These are phyloP conservation scores for Carex kokanica DNA, from an alignment of 176 grass and related monocot species.

Conservation along the genomic window DNA sequence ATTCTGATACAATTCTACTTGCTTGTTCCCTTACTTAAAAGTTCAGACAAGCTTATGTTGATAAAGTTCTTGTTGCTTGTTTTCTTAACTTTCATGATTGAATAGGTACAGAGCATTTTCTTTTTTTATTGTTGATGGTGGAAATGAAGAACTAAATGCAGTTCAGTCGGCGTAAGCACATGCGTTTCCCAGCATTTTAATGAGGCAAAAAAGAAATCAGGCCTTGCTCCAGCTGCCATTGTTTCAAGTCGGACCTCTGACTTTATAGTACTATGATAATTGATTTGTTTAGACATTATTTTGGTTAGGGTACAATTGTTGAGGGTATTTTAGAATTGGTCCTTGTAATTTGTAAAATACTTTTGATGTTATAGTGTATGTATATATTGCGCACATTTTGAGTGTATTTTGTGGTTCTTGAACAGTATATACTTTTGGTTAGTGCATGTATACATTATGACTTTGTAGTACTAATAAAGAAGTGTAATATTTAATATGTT, in stretches of 20 bases:
- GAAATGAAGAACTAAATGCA: conserved; percentile 63
- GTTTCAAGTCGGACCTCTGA: conserved; percentile 41
- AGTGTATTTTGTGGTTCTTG: too few relatives aligned
- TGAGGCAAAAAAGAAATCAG: conserved; percentile 53
- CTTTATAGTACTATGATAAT: too few relatives aligned
- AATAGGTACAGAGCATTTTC: conserved; percentile 81
- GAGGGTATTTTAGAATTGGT: too few relatives aligned
- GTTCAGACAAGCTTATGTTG: not conserved
- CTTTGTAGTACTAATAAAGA: too few relatives aligned
- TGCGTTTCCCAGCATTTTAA: conserved; percentile 74
- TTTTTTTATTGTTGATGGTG: conserved; percentile 66
- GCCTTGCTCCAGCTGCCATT: conserved; percentile 77
- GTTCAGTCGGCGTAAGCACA: conserved; percentile 67
- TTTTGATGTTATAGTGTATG: too few relatives aligned
- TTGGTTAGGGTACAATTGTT: too few relatives aligned
- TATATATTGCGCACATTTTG: too few relatives aligned
- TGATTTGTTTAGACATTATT: too few relatives aligned
- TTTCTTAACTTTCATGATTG: not conserved
- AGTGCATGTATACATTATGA: too few relatives aligned
- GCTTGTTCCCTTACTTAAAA: not conserved
- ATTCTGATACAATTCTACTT: not conserved
- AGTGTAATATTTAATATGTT: too few relatives aligned
- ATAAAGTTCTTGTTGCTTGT: not conserved
- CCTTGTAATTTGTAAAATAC: too few relatives aligned
- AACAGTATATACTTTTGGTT: too few relatives aligned